Evolutionary conservation across 2,329 filamentous ascomycete genomes (phyloP), one percentile per base, ranked within the genome.

Genomic region (Exophiala mesophila): DNA sequence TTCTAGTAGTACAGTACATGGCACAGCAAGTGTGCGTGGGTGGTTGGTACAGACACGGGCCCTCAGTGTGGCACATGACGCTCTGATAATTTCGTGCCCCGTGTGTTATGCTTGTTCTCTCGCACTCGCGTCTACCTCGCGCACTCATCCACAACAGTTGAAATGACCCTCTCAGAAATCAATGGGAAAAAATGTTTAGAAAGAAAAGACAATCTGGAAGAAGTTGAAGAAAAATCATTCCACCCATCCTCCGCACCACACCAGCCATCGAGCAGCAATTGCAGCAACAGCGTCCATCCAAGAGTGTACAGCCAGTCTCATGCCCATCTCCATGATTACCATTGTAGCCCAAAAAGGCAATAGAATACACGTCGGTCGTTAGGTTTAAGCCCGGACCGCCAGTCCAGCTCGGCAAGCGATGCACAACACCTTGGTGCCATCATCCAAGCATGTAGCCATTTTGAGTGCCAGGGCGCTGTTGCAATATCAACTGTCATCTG

Each of bases 281-380:
- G 23, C 23, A 26, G 12, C 12, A 7, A 12, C 23, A 34, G 23
- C 8, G 20, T 21, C 32, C 28, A 30, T 41, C 38, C n/a, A 23
- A 29, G n/a, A 36, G 18, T 38, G 13, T 17, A 4, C 7, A 3
- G 8, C 30, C 3, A 17, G 12, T 8, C 7, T 19, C 5, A n/a
- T 24, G 12, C 24, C 18, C 20, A 21, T 23, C 35, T 10, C 44
- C 39, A 26, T 17, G 18, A 21, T 23, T 30, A 5, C 44, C 39
- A 26, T 21, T 23, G 18, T 16, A 13, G 18, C 12, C 16, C 10
- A 28, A 41, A 39, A 39, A 39, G 41, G 17, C 45, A 32, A 44
- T 48, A 48, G 45, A 48, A 44, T 48, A 48, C 45, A 48, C 17
- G 37, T n/a, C 13, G n/a, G 32, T 32, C 15, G 29, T n/a, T 33